These are phyloP conservation scores for Colletotrichum tanaceti DNA, from an alignment of 2,329 filamentous ascomycete genomes.

Conservation along the genomic window DNA sequence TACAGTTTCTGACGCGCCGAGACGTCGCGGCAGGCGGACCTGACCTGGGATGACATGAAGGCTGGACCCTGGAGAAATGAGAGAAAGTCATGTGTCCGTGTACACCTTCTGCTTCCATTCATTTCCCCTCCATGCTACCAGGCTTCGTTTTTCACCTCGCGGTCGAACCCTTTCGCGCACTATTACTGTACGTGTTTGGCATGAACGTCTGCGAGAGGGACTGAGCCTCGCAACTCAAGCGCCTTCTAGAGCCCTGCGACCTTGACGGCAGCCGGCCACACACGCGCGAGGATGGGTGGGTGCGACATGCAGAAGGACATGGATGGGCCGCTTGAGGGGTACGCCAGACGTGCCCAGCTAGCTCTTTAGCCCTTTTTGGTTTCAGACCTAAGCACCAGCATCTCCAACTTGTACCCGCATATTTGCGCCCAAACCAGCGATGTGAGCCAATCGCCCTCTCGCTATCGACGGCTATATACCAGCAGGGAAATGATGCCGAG, in stretches of 20 bases:
- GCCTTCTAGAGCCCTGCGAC: conserved; percentile 25
- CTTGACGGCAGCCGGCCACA: conserved; percentile 15
- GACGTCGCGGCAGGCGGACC: conserved; percentile 1
- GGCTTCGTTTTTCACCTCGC: conserved; percentile 3
- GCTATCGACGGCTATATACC: neutral
- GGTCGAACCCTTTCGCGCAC: conserved; percentile 15
- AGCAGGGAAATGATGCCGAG: conserved; percentile 13
- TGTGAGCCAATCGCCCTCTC: conserved; percentile 3
- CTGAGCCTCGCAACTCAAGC: conserved; percentile 19
- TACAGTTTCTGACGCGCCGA: conserved; percentile 11
- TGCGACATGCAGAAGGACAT: conserved; percentile 35
- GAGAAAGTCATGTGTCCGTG: conserved; percentile 29
- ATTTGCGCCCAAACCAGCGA: neutral
- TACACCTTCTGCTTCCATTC: conserved; percentile 13
- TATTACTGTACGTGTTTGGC: neutral
- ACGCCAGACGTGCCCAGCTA: conserved; percentile 29
- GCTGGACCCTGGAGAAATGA: conserved; percentile 24
- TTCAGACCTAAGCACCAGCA: conserved; percentile 33
- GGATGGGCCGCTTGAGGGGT: conserved; percentile 35
- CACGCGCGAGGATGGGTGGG: conserved; percentile 25
- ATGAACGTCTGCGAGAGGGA: neutral
- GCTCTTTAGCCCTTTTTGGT: conserved; percentile 33
- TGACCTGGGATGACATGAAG: conserved; percentile 34
- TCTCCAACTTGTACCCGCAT: neutral
- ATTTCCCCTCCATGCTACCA: neutral